Evolutionary conservation across 177 flowering plant genomes (phyloP).

Genomic region (Vitis hybrid): DNA sequence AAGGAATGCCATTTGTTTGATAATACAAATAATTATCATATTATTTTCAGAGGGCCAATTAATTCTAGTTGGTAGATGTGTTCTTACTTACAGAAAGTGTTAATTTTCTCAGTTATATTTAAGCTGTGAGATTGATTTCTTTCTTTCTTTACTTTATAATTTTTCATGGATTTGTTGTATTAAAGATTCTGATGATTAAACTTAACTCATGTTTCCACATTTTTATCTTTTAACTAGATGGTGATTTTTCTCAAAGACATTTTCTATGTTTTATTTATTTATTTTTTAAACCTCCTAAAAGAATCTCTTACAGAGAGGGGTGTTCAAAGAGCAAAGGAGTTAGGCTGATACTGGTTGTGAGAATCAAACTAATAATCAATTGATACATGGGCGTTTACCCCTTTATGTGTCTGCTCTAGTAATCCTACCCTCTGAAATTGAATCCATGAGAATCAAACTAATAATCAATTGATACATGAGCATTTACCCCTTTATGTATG

Average conservation of each 20-base stretch:
- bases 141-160: no score
- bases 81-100: neutral
- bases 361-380: neutral
- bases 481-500: neutral
- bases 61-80: neutral
- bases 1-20: constrained; percentile 1
- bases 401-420: neutral
- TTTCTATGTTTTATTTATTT: no score
- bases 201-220: neutral
- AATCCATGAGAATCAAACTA: no score
- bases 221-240: no score
- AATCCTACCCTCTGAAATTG: neutral
- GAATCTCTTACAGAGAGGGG: neutral
- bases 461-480: neutral
- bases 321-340: neutral
- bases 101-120: neutral
- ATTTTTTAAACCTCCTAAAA: no score
- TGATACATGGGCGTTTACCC: neutral
- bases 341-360: neutral
- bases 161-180: neutral
- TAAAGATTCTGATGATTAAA: neutral
- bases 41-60: no score
- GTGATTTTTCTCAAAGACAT: no score
- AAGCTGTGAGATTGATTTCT: neutral
- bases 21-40: neutral